phyloP scores from a whole-genome alignment of 225 moss, liverwort and hornwort species.

The Bryum argenteum region DNA sequence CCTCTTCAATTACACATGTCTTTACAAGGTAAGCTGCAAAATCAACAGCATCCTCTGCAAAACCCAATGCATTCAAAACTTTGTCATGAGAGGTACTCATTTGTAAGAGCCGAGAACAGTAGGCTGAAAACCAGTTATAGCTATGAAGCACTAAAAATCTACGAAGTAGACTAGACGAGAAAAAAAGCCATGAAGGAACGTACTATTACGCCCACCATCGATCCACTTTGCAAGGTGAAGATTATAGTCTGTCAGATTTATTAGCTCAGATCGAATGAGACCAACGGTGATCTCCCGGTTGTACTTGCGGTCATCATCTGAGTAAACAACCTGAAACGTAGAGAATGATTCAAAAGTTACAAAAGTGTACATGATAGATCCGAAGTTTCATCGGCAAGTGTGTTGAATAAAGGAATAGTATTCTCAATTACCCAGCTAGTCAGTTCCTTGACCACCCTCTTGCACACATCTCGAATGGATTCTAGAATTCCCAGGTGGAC shows the following conservation, averaged over 20 bases:
- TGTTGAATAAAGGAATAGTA: background rate
- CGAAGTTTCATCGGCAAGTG: background rate
- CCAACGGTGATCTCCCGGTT: slow-evolving; percentile 87
- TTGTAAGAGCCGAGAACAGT: background rate
- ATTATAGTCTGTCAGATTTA: slow-evolving; percentile 83
- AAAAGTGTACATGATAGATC: background rate
- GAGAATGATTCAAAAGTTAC: slow-evolving; percentile 2
- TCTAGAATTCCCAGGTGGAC: slow-evolving; percentile 80
- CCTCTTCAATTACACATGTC: slow-evolving; percentile 89
- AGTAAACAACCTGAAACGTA: slow-evolving; percentile 80
- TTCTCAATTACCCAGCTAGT: slow-evolving; percentile 84
- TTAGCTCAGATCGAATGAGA: slow-evolving; percentile 84
- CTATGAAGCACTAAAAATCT: too few species aligned
- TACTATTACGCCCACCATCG: slow-evolving; percentile 95
- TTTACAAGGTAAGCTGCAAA: slow-evolving; percentile 86
- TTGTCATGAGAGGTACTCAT: background rate
- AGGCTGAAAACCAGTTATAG: slow-evolving; percentile 11
- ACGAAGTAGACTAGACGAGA: background rate
- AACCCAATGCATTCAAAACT: slow-evolving; percentile 11
- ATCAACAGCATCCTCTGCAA: slow-evolving; percentile 75
- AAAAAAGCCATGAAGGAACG: slow-evolving; percentile 22
- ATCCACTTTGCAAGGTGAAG: slow-evolving; percentile 89
- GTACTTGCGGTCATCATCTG: slow-evolving; percentile 88
- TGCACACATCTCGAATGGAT: slow-evolving; percentile 93
- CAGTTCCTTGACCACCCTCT: slow-evolving; percentile 87